Percentiles rank a stretch among this genome's conserved stretches.
These are phyloP conservation scores for Rhizopogon sp. DNA, from an alignment of 768 basidiomycete species.

Conservation along the genomic window DNA sequence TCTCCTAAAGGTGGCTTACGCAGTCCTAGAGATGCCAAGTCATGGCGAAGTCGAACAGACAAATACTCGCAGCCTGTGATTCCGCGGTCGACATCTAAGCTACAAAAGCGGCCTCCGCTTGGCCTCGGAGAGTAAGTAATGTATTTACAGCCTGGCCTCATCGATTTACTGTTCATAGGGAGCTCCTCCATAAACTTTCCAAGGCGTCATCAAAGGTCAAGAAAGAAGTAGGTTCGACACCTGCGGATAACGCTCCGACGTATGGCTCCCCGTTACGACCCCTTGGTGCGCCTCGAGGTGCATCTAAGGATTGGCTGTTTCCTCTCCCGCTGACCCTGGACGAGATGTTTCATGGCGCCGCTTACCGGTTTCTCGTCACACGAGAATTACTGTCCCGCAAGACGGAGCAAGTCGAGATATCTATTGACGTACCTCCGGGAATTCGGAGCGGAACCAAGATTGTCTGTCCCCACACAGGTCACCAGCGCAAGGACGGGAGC, in stretches of 20 bases:
- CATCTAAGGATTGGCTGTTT: slow-evolving; percentile 62
- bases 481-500: slow-evolving; percentile 51
- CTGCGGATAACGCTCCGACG: slow-evolving; percentile 12
- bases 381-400: slow-evolving; percentile 46
- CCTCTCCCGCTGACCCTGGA: slow-evolving; percentile 56
- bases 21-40: neutral
- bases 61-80: slow-evolving; percentile 22
- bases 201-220: slow-evolving; percentile 8
- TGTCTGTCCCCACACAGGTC: slow-evolving; percentile 58
- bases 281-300: slow-evolving; percentile 35
- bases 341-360: slow-evolving; percentile 53
- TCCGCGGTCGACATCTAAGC: slow-evolving; percentile 20
- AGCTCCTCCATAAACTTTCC: slow-evolving; percentile 24
- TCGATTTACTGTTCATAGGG: slow-evolving; percentile 11
- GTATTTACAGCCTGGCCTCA: neutral
- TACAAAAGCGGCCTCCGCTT: slow-evolving; percentile 17
- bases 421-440: slow-evolving; percentile 57
- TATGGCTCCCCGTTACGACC: slow-evolving; percentile 35
- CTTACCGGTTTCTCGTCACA: slow-evolving; percentile 54
- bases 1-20: neutral
- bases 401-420: slow-evolving; percentile 51
- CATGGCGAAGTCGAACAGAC: slow-evolving; percentile 8
- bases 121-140: slow-evolving; percentile 23
- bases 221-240: slow-evolving; percentile 4
- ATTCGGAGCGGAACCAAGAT: slow-evolving; percentile 58